Conservation (phyloP, 2,329 filamentous ascomycete species). For the Talaromyces islandicus region DNA sequence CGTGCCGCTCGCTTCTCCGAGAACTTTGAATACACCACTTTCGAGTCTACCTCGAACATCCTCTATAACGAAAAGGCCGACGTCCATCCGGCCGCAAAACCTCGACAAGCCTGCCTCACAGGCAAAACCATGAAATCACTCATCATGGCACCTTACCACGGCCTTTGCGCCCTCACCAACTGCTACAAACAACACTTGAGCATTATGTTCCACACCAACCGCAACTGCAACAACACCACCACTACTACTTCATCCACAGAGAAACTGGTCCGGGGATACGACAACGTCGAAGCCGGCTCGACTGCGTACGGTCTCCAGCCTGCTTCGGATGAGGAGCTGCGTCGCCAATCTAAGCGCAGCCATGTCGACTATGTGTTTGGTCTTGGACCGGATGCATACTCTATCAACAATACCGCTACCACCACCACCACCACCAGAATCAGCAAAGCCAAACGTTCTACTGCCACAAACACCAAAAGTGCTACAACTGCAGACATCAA, state of each 20-base stretch:
- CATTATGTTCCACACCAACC: not conserved
- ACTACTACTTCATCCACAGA: not conserved
- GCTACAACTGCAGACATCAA: too few relatives aligned
- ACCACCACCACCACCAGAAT: too few relatives aligned
- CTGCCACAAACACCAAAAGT: not conserved
- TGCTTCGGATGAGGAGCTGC: constrained; percentile 1
- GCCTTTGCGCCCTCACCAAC: not conserved
- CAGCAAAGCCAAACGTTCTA: not conserved
- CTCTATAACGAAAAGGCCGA: not conserved
- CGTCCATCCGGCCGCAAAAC: not conserved
- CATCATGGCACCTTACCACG: not conserved
- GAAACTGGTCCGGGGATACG: not conserved
- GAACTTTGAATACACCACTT: not conserved
- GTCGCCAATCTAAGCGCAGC: not conserved
- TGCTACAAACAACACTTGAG: constrained; percentile 4
- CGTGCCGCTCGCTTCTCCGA: constrained; percentile 5
- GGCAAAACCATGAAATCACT: not conserved
- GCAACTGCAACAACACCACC: not conserved
- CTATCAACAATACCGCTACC: not conserved
- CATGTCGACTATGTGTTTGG: constrained; percentile 1
- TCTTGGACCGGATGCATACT: not conserved
- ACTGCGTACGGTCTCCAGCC: not conserved
- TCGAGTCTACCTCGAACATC: not conserved
- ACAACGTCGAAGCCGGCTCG: constrained; percentile 5
- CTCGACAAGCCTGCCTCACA: not conserved